Percentiles rank a stretch among this genome's conserved stretches.
Conservation (phyloP, 163 green algal genomes). For the Scenedesmus sp. region DNA sequence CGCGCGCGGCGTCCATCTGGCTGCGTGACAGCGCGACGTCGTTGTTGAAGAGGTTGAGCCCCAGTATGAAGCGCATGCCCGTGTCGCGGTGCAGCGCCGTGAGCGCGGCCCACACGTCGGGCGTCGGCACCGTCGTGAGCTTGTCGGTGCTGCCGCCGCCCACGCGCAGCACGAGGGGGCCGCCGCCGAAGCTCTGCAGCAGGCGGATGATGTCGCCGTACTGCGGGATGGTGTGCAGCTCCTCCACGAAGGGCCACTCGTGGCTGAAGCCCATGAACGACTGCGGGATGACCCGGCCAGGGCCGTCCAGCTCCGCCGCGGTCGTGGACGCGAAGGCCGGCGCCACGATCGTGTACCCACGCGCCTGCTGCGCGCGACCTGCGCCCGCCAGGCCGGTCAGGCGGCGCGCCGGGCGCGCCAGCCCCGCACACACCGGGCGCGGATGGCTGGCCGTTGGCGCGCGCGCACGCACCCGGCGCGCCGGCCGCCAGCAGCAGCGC, state of each 20-base stretch:
- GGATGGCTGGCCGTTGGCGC: too few relatives aligned
- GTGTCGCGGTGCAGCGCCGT: slow-evolving; percentile 24
- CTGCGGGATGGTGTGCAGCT: slow-evolving; percentile 18
- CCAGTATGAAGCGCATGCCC: slow-evolving; percentile 39
- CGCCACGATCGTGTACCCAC: too few relatives aligned
- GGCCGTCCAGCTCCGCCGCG: too few relatives aligned
- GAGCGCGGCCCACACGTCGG: slow-evolving; percentile 21
- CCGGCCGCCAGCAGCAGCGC: too few relatives aligned
- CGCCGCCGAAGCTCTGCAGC: slow-evolving; percentile 35
- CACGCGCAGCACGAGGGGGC: slow-evolving; percentile 31
- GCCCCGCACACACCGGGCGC: too few relatives aligned
- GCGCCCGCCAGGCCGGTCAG: too few relatives aligned
- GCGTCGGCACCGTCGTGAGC: slow-evolving; percentile 20
- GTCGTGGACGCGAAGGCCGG: too few relatives aligned
- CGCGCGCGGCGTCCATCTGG: slow-evolving; percentile 39
- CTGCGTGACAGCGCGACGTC: not conserved
- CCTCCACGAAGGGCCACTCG: slow-evolving; percentile 45
- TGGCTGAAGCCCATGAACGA: slow-evolving; percentile 47
- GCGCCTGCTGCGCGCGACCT: too few relatives aligned
- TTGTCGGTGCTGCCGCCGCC: slow-evolving; percentile 46
- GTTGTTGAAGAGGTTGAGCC: slow-evolving; percentile 23
- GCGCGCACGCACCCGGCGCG: too few relatives aligned
- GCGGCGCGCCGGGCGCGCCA: too few relatives aligned
- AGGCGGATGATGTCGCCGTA: slow-evolving; percentile 38
- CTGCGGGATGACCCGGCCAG: slow-evolving; percentile 23